Evolutionary conservation across 106 monocot species (phyloP).

Genomic region (Dioscorea zingiberensis): DNA sequence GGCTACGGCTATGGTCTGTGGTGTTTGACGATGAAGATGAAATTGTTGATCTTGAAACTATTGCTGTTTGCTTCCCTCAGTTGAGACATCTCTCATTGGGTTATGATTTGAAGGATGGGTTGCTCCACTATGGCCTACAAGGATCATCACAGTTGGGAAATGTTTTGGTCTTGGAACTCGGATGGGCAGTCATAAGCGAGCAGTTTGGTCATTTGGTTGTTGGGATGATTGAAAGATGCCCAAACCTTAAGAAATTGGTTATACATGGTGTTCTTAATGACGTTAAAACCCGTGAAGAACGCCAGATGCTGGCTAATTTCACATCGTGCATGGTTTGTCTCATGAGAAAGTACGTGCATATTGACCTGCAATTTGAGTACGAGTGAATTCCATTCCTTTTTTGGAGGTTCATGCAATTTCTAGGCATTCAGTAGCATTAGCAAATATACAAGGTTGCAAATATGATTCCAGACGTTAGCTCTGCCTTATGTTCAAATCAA

Average conservation of each 20-base stretch:
- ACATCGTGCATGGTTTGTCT: conserved; percentile 62
- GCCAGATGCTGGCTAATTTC: conserved; percentile 75
- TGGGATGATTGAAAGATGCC: conserved; percentile 87
- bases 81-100: conserved; percentile 76
- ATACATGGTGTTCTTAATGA: conserved; percentile 93
- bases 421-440: too few relatives aligned
- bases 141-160: conserved; percentile 60
- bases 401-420: background rate
- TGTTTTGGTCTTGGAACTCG: conserved; percentile 74
- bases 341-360: conserved; percentile 70
- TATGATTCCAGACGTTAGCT: too few relatives aligned
- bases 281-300: conserved; percentile 88
- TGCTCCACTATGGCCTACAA: conserved; percentile 61
- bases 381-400: conserved; percentile 27
- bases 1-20: conserved; percentile 81
- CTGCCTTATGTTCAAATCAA: too few relatives aligned
- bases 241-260: conserved; percentile 75
- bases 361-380: conserved; percentile 84
- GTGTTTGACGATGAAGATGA: conserved; percentile 98
- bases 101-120: conserved; percentile 76
- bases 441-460: too few relatives aligned
- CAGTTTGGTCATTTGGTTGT: conserved; percentile 85
- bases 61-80: conserved; percentile 65
- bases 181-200: conserved; percentile 86
- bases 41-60: conserved; percentile 73